Percentiles rank a stretch among this genome's conserved stretches.
These are phyloP conservation scores for Leccinum griseonigrum DNA, from an alignment of 1,284 basidiomycete species.

Conservation along the genomic window DNA sequence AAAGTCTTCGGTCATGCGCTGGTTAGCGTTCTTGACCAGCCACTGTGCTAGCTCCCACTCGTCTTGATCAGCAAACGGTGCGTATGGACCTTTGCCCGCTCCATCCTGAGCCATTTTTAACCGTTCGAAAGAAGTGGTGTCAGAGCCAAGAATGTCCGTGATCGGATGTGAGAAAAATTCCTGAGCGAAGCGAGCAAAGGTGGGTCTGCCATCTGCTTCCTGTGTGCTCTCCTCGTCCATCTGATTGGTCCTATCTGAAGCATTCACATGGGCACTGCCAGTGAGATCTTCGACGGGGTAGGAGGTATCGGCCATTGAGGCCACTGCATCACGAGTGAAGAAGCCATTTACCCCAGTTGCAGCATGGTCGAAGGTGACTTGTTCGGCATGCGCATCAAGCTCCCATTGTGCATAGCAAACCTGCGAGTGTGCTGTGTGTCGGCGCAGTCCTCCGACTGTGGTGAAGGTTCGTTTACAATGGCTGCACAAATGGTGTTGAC, in stretches of 20 bases:
- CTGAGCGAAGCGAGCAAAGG: not conserved
- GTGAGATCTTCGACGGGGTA: not conserved
- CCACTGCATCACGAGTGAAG: not conserved
- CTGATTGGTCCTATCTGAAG: not conserved
- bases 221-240: not conserved
- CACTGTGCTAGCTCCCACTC: constrained; percentile 6
- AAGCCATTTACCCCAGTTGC: not conserved
- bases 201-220: not conserved
- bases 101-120: not conserved
- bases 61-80: not conserved
- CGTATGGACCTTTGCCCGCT: not conserved
- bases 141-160: not conserved
- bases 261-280: not conserved
- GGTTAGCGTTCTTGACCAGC: constrained; percentile 7
- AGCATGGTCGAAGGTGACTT: not conserved
- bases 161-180: not conserved
- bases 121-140: not conserved
- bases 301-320: not conserved
- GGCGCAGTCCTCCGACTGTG: not conserved
- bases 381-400: not conserved
- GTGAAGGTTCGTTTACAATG: not conserved
- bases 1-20: not conserved
- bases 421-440: not conserved
- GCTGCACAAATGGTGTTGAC: not conserved
- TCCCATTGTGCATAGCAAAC: not conserved